A percentile compares a stretch with the other conserved stretches of the same genome.
These are phyloP conservation scores for Mycena olivaceomarginata DNA, from an alignment of 768 basidiomycete genomes.

Conservation along the genomic window DNA sequence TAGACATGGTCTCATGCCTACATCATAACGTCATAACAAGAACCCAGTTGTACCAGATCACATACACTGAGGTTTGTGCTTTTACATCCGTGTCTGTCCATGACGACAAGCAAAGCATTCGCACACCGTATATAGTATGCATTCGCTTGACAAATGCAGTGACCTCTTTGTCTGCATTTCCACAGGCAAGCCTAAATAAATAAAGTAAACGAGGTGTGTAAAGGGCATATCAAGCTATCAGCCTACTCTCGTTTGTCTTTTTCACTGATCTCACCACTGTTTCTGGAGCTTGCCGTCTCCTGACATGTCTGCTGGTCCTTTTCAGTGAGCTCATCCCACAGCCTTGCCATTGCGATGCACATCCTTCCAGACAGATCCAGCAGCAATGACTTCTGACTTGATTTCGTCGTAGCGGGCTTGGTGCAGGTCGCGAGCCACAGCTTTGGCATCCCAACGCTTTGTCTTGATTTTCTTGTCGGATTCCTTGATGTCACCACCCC, in stretches of 20 bases:
- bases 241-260: neutral
- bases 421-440: neutral
- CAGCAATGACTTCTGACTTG: neutral
- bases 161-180: neutral
- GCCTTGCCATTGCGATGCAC: neutral
- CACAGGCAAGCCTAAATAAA: neutral
- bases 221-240: neutral
- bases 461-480: neutral
- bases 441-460: neutral
- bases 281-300: neutral
- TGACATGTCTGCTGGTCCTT: neutral
- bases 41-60: neutral
- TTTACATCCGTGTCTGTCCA: neutral
- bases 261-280: neutral
- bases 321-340: neutral
- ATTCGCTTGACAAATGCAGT: neutral
- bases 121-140: neutral
- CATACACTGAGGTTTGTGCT: constrained; percentile 13
- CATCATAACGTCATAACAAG: neutral
- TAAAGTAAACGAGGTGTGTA: too few species aligned
- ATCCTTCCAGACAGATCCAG: neutral
- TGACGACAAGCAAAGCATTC: neutral
- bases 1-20: neutral
- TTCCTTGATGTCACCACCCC: neutral
- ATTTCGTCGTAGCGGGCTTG: neutral